Base-by-base conservation (phyloP, 305 asterid species). In the Fraxinus sp. region DNA sequence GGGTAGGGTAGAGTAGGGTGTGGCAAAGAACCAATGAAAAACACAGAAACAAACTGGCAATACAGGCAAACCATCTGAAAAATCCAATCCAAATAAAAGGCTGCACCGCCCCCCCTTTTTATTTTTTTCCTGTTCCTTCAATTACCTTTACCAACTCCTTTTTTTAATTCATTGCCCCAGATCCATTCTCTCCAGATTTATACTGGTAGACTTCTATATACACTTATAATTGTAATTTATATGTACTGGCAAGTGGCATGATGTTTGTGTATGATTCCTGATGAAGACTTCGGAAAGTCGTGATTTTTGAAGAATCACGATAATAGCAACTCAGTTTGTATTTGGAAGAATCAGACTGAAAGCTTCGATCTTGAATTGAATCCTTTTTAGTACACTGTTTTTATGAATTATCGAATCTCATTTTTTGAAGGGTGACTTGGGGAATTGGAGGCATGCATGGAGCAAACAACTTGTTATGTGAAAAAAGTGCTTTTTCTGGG, bases 101-200 rank as follows among this genome's bases (percentile, higher is more conserved):
- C 88, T 80, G 89, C 90, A 33, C 66, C 32, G 64, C 62, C 41
- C 11, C 11, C 7, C 52, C 4, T 36, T n/a, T 41, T 33, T n/a
- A 3, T 4, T 30, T 57, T 36, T 26, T 35, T 30, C 74, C 32
- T 46, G 37, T 18, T 14, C 10, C 32, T 37, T 24, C 84, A 32
- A 35, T 83, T 83, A 82, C 66, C 90, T 86, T 81, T 81, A 83
- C 88, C 92, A 89, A 84, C 87, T 70, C 79, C 86, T 71, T 26
- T 26, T 26, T 89, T 84, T 81, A 80, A 83, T 80, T 79, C 88
- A 86, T 77, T 82, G 62, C 11, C 74, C 74, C 71, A 33, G 24
- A 22, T 76, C 70, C 76, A 74, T 84, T 82, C 81, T 66, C 28
- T 82, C 75, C 5, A 73, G 68, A 36, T 36, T 18, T 37, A 30